These are phyloP conservation scores for Eucalyptus leucophloia DNA, from an alignment of 345 rosid genomes.

Conservation along the genomic window DNA sequence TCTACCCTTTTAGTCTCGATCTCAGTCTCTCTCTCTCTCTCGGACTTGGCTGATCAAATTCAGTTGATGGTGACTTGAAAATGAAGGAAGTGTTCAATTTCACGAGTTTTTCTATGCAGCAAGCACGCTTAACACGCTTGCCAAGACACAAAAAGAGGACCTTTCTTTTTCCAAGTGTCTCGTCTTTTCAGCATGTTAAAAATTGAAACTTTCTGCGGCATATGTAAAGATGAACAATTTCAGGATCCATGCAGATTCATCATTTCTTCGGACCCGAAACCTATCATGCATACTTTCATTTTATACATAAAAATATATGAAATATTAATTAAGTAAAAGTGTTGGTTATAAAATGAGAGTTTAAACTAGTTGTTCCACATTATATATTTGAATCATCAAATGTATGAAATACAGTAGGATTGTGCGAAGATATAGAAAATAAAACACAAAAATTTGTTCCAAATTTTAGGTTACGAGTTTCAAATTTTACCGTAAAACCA, in stretches of 20 bases:
- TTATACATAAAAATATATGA: no score
- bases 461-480: no score
- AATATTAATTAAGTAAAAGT: no score
- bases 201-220: not conserved
- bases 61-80: not conserved
- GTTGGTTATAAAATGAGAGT: no score
- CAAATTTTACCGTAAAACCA: no score
- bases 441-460: no score
- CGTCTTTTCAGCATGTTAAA: not conserved
- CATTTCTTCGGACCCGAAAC: fast-evolving
- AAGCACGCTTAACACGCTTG: not conserved
- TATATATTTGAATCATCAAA: no score
- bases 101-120: not conserved
- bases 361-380: fast-evolving
- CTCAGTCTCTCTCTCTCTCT: not conserved
- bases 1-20: not conserved
- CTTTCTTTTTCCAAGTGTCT: not conserved
- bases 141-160: not conserved
- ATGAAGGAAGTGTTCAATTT: not conserved
- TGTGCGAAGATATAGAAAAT: fast-evolving
- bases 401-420: fast-evolving
- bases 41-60: not conserved
- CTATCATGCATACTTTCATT: fast-evolving
- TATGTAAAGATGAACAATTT: no score
- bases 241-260: no score